These are phyloP conservation scores for Chalciporus sphaerocephalus DNA, from an alignment of 768 basidiomycete species.

Conservation along the genomic window DNA sequence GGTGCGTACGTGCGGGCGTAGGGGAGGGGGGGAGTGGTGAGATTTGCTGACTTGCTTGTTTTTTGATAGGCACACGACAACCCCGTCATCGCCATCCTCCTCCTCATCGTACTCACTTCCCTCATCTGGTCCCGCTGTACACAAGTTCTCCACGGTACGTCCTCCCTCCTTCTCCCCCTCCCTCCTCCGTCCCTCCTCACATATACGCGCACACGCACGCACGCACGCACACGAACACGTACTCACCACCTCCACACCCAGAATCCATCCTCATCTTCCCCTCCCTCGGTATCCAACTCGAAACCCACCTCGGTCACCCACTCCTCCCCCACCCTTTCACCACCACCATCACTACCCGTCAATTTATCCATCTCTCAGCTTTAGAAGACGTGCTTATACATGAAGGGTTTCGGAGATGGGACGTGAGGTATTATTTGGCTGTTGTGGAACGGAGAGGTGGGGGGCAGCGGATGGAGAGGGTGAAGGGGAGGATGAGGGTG, in stretches of 20 bases:
- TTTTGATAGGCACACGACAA: not conserved
- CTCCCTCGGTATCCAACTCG: conserved; percentile 68
- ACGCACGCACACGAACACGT: too few species aligned
- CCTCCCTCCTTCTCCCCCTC: not conserved
- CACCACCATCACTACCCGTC: conserved; percentile 36
- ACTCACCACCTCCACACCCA: conserved; percentile 22
- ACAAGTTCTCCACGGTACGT: conserved; percentile 47
- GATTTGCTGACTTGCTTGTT: not conserved
- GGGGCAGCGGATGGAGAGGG: conserved; percentile 9
- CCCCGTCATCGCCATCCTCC: conserved; percentile 8
- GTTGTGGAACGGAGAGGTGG: conserved; percentile 41
- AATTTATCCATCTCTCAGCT: conserved; percentile 53
- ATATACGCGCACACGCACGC: too few species aligned
- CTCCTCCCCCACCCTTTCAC: conserved; percentile 26
- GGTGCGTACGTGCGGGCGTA: too few species aligned
- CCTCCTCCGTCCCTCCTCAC: not conserved
- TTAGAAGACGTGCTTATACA: conserved; percentile 67
- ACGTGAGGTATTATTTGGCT: conserved; percentile 65
- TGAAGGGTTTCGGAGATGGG: conserved; percentile 69
- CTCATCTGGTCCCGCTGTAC: conserved; percentile 37
- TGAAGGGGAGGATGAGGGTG: not conserved
- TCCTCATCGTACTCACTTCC: conserved; percentile 15
- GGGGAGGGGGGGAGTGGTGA: too few species aligned
- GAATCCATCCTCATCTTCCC: conserved; percentile 70
- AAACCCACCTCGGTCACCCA: conserved; percentile 60